Base-by-base conservation (phyloP, 1,284 basidiomycete genomes). In the Ceratobasidium sp. region DNA sequence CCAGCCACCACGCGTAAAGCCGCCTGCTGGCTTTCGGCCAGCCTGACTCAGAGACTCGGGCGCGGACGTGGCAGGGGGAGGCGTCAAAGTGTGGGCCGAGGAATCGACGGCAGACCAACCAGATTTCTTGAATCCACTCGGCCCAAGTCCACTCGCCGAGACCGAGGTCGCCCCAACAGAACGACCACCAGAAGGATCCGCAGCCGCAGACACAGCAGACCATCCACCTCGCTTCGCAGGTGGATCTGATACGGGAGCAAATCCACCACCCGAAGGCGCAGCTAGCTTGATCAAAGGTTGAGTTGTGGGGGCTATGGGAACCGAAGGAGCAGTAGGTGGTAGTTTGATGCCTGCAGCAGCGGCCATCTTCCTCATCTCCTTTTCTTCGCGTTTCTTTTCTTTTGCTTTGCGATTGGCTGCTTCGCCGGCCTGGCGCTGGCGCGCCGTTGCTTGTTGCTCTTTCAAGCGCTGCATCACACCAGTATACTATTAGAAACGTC, bases 351-450 rank as follows among this genome's bases (percentile, higher is more conserved):
- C 92, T 47, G 87, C 88, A 0, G 92, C 91, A 73, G 88, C 90
- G 11, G 92, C 91, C 44, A 93, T 87, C 80, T 92, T 93, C 72
- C 90, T 84, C 35, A 93, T 83, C 78, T 93, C 91, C 79, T 90
- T 92, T 79, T 93, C 91, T 80, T 94, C 91, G 44, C 91, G 85
- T 79, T 89, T 91, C 13, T 89, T 85, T 79, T 94, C 92, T 81
- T 93, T 93, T 81, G 93, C 92, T 78, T 91, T 91, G 52, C 91
- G 74, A n/a, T 59, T 70, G 9, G 72, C 75, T 5, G 57, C 41
- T 49, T 76, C 75, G 23, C 66, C 71, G 26, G 69, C 73, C 14
- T 61, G 54, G 23, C 73, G 73, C 54, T 76, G 76, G 16, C 67
- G 67, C 16, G 67, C 67, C 8, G 70, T 58, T 18, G 74, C 78